Evolutionary conservation across 1,284 basidiomycete species (phyloP), one percentile per base, ranked within the genome.

Genomic region (Calocybe gambosa): DNA sequence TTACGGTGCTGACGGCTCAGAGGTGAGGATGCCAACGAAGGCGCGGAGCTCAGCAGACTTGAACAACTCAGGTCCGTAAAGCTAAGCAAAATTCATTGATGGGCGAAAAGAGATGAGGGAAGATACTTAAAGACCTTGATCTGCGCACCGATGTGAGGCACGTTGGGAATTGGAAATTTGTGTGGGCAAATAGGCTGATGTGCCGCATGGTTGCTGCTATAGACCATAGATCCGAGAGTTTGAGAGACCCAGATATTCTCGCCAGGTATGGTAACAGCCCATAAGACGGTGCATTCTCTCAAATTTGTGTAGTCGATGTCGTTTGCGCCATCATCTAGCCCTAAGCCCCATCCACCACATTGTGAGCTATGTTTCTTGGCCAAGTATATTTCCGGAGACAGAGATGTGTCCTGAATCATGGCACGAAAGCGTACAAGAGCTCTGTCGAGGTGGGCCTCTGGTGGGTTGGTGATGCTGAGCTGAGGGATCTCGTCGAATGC

Each of bases 371-470:
- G 43, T 16, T 68, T 63, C 39, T 60, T 69, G 1, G 77, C 71
- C 31, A 87, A 68, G 58, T 89, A 89, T 55, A 89, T 70, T 57
- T 88, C 82, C 0, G 78, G 75, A 1, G 82, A 79, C 16, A 74
- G 59, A 3, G 85, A 85, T 1, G 84, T 88, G 57, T 89, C 87
- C 60, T 89, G 86, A n/a, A 89, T 70, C 84, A 88, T 85, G 10
- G 75, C 79, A 35, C 77, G 73, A 58, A 89, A 88, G 13, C 75
- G 70, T 7, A 89, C 82, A 2, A 89, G 69, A 0, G 77, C 64
- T 10, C 76, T 68, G 49, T 71, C 65, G 13, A 58, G 57, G 53
- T 77, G 70, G 3, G 62, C 62, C 38, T 73, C 66, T 19, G 78
- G 78, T 3, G 79, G 71, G 53, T 68, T 61, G 0, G 58, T 52